Evolutionary conservation across 306 rosid species (phyloP).

Genomic region (Mucuna pruriens): DNA sequence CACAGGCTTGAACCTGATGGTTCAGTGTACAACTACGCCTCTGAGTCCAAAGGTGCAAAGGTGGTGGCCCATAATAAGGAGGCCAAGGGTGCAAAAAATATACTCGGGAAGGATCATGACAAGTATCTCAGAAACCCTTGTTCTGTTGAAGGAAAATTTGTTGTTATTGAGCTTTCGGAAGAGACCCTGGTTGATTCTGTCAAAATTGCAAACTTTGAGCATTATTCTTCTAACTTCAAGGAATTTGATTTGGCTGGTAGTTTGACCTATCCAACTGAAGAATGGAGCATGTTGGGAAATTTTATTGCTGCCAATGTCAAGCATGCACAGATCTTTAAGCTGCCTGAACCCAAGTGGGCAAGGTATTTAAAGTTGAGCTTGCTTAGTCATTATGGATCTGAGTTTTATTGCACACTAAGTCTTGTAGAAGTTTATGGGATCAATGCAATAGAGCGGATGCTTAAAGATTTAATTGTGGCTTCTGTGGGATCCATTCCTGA

Average conservation of each 20-base stretch:
- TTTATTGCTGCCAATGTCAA: conserved; percentile 80
- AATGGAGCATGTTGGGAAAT: conserved; percentile 65
- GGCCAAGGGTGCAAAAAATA: conserved; percentile 83
- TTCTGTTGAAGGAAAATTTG: conserved; percentile 75
- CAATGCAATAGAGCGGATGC: conserved; percentile 87
- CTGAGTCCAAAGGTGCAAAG: conserved; percentile 89
- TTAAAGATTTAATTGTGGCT: conserved; percentile 80
- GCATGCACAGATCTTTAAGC: conserved; percentile 73
- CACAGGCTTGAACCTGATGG: conserved; percentile 83
- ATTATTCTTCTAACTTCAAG: conserved; percentile 90
- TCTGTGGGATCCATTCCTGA: conserved; percentile 57
- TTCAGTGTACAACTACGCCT: conserved; percentile 82
- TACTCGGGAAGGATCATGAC: conserved; percentile 76
- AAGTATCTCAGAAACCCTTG: conserved; percentile 93
- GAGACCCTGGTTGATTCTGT: conserved; percentile 82
- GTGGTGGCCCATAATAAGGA: conserved; percentile 89
- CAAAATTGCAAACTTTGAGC: conserved; percentile 87
- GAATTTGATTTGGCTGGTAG: conserved; percentile 74
- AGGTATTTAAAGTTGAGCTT: conserved; percentile 78
- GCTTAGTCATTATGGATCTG: conserved; percentile 84
- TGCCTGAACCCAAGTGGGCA: conserved; percentile 79
- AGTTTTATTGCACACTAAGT: conserved; percentile 92
- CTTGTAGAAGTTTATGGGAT: conserved; percentile 84
- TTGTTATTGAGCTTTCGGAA: conserved; percentile 83
- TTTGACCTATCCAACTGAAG: conserved; percentile 72